Base-by-base conservation (phyloP, 768 basidiomycete genomes). In the Nidula microcarpa region DNA sequence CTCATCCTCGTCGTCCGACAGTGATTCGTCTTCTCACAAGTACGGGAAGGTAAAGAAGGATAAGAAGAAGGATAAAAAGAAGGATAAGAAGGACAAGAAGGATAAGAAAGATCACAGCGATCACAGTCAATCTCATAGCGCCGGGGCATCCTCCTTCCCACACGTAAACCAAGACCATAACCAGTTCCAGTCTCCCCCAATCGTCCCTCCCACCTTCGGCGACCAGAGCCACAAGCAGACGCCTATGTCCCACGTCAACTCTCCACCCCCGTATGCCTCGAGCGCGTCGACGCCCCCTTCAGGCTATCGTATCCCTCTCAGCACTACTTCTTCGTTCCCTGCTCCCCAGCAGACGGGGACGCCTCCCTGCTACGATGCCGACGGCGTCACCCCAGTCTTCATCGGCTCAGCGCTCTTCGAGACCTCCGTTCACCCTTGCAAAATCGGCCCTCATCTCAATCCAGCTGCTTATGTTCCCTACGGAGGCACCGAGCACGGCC, bases 361-460 rank as follows among this genome's bases (percentile, higher is more conserved):
- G 1, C 78, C 88, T 0, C 77, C 81, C 1, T 81, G 77, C 59
- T 60, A 66, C 36, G 89, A 93, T 61, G 65, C 71, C 1, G 82
- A 87, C 60, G 80, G 82, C 1, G 54, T 58, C 23, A 77, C 78
- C 1, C 85, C 85, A 5, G 63, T 91, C 54, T 94, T 76, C 69
- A 58, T 94, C 33, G 91, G 89, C 11, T 88, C 87, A 4, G 91
- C 89, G 9, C 69, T 91, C 45, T 74, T 91, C 62, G 73, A 71
- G 52, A 70, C 73, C 55, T 82, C 84, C 0, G 87, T 91, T 2
- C 90, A 93, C 54, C 91, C 91, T 3, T 92, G 91, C 79, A 94
- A 93, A 74, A 81, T 92, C 59, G 82, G 73, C 1, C 81, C 85
- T 8, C 65, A 76, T 57, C 79, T 88, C n/a, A 61, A 66, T n/a